These are phyloP conservation scores for Nyssa sinensis DNA, from an alignment of 148 eudicot species.

Conservation along the genomic window DNA sequence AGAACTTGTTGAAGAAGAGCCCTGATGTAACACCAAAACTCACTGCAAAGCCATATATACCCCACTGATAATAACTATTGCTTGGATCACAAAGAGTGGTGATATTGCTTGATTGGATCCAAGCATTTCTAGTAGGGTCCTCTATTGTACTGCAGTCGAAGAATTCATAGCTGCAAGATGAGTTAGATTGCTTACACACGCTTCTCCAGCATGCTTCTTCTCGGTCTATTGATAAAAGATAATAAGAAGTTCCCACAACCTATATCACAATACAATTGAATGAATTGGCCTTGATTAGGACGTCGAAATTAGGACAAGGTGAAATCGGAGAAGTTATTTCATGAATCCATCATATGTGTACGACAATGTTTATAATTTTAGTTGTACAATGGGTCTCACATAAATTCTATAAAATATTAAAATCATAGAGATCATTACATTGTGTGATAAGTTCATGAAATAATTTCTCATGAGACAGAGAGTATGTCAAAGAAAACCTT, in stretches of 20 bases:
- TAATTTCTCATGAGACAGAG: too few relatives aligned
- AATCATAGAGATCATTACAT: too few relatives aligned
- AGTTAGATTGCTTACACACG: conserved; percentile 32
- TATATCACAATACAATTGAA: conserved; percentile 17
- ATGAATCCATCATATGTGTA: too few relatives aligned
- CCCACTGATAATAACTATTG: conserved; percentile 39
- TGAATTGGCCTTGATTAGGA: too few relatives aligned
- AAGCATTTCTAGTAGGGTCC: conserved; percentile 35
- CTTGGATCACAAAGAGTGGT: conserved; percentile 43
- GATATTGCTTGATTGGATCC: conserved; percentile 66
- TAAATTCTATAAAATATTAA: too few relatives aligned
- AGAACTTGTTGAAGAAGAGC: conserved; percentile 57
- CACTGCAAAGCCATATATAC: conserved; percentile 65
- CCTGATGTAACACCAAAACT: conserved; percentile 40
- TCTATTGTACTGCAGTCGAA: conserved; percentile 52
- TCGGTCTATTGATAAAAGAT: conserved; percentile 68
- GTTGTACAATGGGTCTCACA: too few relatives aligned
- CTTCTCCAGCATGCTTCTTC: conserved; percentile 77
- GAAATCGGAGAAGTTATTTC: too few relatives aligned
- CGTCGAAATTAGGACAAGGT: too few relatives aligned
- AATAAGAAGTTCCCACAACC: conserved; percentile 86
- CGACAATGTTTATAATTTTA: too few relatives aligned
- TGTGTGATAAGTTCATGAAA: too few relatives aligned
- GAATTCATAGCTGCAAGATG: conserved; percentile 38
- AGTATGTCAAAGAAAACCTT: too few relatives aligned